Base-by-base conservation (phyloP, 2,329 filamentous ascomycete genomes). In the Talaromyces atroroseus region DNA sequence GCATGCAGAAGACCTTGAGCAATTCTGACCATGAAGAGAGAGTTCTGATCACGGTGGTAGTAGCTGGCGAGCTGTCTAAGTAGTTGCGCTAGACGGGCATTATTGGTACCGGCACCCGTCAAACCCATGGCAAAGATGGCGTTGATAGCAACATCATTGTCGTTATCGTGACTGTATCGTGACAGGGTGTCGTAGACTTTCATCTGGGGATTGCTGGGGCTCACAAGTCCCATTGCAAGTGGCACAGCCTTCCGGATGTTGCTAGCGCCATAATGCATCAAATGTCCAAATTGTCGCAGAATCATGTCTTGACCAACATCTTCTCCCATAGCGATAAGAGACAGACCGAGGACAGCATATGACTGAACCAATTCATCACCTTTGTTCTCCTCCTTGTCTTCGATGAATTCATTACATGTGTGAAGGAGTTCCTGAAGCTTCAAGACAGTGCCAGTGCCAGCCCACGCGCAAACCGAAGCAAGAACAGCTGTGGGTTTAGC, bases 241-340 rank as follows among this genome's bases (percentile, higher is more conserved):
- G 94, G 94, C 29, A 99, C 94, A 20, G 92, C 92, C 69, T 94
- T 94, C 60, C 94, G 88, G 66, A 99, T 99, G 71, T 99, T 97
- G 69, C 92, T 82, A 73, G 96, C 92, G 61, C 95, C 94, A 68
- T 99, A 99, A 77, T 99, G 94, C 94, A 99, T 99, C 59, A 99
- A 81, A 72, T 99, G 94, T 50, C 92, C 94, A 66, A 99, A 97
- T 69, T 96, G 94, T 58, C 94, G 88, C 42, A 99, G 82, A 11
- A 97, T 92, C 94, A 99, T 99, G 70, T 99, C 94, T 72, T 99
- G 94, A 5, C 95, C 95, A 56, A 99, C 87, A 58, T 99, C 95
- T 72, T 99, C 94, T 59, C 94, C 94, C 94, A 99, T 99, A 16
- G 92, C 88, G 57, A 99, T 94, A 54, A 99, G 79, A 12, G 90